Percentiles rank a stretch among this genome's conserved stretches.
Conservation (phyloP, 345 rosid genomes). For the Salix koriyanagi region DNA sequence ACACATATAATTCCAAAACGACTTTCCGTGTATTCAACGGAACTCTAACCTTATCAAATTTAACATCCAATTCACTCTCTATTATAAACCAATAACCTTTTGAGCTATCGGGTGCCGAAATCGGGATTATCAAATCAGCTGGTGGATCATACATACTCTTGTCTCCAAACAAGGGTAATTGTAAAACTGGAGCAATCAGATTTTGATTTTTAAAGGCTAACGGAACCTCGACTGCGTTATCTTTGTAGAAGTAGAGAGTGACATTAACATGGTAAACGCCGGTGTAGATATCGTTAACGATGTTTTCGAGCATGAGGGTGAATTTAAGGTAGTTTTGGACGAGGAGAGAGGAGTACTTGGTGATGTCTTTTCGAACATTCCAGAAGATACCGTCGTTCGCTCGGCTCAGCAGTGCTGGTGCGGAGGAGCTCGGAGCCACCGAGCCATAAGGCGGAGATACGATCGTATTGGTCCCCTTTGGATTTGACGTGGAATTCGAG, state of each 20-base stretch:
- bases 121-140: slow-evolving; percentile 64
- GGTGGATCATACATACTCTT: slow-evolving; percentile 37
- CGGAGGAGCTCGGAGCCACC: slow-evolving; percentile 82
- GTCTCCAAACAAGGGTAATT: neutral
- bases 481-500: slow-evolving; percentile 53
- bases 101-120: slow-evolving; percentile 26
- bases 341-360: slow-evolving; percentile 66
- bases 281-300: slow-evolving; percentile 61
- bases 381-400: slow-evolving; percentile 61
- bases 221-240: slow-evolving; percentile 20
- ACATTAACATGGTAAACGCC: slow-evolving; percentile 68
- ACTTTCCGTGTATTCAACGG: slow-evolving; percentile 57
- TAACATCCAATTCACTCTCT: slow-evolving; percentile 43
- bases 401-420: slow-evolving; percentile 87
- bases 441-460: slow-evolving; percentile 76
- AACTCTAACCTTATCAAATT: slow-evolving; percentile 38
- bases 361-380: slow-evolving; percentile 70
- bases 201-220: neutral
- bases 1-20: slow-evolving; percentile 61
- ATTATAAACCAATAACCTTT: slow-evolving; percentile 69
- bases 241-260: slow-evolving; percentile 51
- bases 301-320: slow-evolving; percentile 89
- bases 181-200: neutral
- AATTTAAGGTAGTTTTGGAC: slow-evolving; percentile 31
- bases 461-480: slow-evolving; percentile 70